Conservation (phyloP, 1,139 yeast species). For the Lodderomyces jiufengensis region DNA sequence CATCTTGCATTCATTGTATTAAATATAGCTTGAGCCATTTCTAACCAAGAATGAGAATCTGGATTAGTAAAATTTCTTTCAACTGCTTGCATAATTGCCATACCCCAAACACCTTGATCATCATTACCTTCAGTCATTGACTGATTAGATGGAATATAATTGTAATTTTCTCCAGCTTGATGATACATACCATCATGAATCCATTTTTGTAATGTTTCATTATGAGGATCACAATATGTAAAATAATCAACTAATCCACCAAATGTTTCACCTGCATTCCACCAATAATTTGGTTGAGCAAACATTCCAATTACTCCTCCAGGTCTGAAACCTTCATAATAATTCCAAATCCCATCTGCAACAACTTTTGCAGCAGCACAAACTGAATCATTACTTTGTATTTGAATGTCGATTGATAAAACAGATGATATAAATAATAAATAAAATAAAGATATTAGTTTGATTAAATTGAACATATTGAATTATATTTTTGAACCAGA, state of each 20-base stretch:
- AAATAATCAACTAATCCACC: conserved; percentile 57
- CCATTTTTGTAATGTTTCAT: conserved; percentile 36
- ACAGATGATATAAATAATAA: conserved; percentile 6
- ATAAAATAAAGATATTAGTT: conserved; percentile 1
- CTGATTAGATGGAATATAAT: conserved; percentile 58
- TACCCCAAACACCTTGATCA: conserved; percentile 72
- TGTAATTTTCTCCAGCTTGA: conserved; percentile 51
- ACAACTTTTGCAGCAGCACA: conserved; percentile 51
- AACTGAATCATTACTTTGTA: conserved; percentile 26
- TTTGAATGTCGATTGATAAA: conserved; percentile 18
- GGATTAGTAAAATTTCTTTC: conserved; percentile 58
- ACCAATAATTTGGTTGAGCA: conserved; percentile 61
- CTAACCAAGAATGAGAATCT: conserved; percentile 57
- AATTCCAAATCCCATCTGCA: conserved; percentile 53
- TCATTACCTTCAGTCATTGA: conserved; percentile 66
- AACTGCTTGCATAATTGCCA: conserved; percentile 57
- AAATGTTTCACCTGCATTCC: conserved; percentile 70
- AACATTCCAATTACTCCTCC: conserved; percentile 66
- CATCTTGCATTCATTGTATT: conserved; percentile 74
- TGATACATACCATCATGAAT: conserved; percentile 43
- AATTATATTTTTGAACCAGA: too few species aligned
- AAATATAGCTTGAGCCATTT: conserved; percentile 70
- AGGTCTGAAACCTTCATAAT: conserved; percentile 47
- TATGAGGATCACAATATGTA: conserved; percentile 43
- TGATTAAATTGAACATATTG: neutral